Evolutionary conservation across 192 early-diverging fungal genomes (phyloP), one percentile per base, ranked within the genome.

Genomic region (Coemansia sp.): DNA sequence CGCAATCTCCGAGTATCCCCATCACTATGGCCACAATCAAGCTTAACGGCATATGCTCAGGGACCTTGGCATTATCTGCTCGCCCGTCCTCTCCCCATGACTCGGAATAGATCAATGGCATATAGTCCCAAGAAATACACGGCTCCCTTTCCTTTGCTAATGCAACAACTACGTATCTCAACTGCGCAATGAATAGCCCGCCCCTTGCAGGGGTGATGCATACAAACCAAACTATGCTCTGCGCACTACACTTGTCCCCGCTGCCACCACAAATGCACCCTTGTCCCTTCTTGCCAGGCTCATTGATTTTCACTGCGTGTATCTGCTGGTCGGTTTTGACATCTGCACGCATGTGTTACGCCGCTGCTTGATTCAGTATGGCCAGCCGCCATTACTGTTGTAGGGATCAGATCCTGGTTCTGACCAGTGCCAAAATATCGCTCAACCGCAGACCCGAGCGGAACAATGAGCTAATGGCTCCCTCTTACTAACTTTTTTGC

Each of bases 141-240:
- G 8, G 16, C 48, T 49, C 48, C 48, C 48, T n/a, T 21, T 22
- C 6, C 21, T 49, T 8, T 21, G 19, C 2, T 19, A 49, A n/a
- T 45, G 41, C 16, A 16, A n/a, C 26, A 37, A 29, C 16, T 19
- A 57, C 16, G 55, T 21, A 37, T 57, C n/a, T 27, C 35, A n/a
- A 37, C 37, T 5, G 31, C 14, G 31, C 55, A 12, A 57, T 57
- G 37, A 58, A 41, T 58, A 22, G 37, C 57, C 22, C 35, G 19
- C 9, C 57, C 55, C 57, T 58, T 58, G 57, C 57, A 58, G 57
- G 57, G 57, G 17, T 9, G 57, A 8, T 49, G 48, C 48, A 49
- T 49, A 49, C 48, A 21, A 49, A 49, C 48, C 48, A 49, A 49
- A 49, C 17, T 19, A 12, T 35, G 27, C 17, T 17, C 17, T 16